Conservation (phyloP, 202 grass and related monocot species). For the Schoenoplectus tabernaemontani region DNA sequence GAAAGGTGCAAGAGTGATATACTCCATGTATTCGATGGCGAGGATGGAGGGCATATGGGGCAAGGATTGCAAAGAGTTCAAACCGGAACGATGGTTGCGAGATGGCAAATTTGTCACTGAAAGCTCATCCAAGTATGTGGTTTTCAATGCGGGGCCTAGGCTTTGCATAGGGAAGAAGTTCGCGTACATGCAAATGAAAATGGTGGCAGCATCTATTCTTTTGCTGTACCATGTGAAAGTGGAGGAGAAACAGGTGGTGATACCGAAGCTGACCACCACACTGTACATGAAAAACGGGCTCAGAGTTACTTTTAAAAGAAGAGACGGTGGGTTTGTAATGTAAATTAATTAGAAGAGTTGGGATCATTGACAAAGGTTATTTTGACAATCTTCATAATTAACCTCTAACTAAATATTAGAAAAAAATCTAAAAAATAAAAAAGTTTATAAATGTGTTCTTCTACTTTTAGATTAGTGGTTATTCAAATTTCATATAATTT, state of each 20-base stretch:
- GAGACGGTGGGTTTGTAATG: slow-evolving; percentile 9
- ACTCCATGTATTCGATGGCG: slow-evolving; percentile 65
- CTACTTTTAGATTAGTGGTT: no score
- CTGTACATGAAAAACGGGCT: slow-evolving; percentile 81
- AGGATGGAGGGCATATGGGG: slow-evolving; percentile 60
- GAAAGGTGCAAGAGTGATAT: slow-evolving; percentile 53
- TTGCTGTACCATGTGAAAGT: slow-evolving; percentile 45
- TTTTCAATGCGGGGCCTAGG: slow-evolving; percentile 81
- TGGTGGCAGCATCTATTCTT: slow-evolving; percentile 51
- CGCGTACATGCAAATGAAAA: slow-evolving; percentile 89
- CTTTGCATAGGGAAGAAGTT: slow-evolving; percentile 84
- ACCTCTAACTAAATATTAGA: no score
- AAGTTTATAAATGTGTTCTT: no score
- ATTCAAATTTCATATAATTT: no score
- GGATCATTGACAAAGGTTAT: no score
- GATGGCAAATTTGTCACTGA: slow-evolving; percentile 36
- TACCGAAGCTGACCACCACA: slow-evolving; percentile 76
- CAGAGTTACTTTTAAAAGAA: slow-evolving; percentile 43
- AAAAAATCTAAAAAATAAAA: no score
- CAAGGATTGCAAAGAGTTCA: slow-evolving; percentile 47
- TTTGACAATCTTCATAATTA: no score
- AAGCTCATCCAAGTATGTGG: slow-evolving; percentile 70
- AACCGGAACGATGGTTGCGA: slow-evolving; percentile 56
- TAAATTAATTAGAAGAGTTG: not conserved
- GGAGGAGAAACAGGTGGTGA: slow-evolving; percentile 46